Evolutionary conservation across 257 asterid species (phyloP).

Genomic region (Echium plantagineum): DNA sequence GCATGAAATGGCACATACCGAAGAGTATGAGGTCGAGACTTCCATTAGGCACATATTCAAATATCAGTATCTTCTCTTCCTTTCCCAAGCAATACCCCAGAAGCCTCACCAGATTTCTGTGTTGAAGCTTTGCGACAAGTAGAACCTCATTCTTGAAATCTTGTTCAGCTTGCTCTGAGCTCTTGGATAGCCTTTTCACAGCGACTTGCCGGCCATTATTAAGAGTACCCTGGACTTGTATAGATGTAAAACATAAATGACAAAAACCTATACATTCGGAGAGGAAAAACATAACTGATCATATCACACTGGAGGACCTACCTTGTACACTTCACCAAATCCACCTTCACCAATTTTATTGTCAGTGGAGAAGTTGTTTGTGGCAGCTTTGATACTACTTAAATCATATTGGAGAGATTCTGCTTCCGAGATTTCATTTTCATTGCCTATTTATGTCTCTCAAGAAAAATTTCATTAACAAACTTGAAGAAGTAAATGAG

Average conservation of each 20-base stretch:
- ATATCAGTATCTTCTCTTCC: background rate
- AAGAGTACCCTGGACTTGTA: constrained; percentile 3
- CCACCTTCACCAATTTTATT: constrained; percentile 9
- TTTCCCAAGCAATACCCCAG: constrained; percentile 3
- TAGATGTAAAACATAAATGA: background rate
- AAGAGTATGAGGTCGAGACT: constrained; percentile 1
- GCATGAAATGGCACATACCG: background rate
- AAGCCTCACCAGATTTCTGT: constrained; percentile 7
- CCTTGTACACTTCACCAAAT: constrained; percentile 15
- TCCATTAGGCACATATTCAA: constrained; percentile 1
- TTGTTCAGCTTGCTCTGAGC: constrained; percentile 6
- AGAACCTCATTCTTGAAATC: constrained; percentile 3
- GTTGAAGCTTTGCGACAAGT: constrained; percentile 7
- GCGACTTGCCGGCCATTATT: constrained; percentile 5
- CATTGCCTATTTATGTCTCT: background rate
- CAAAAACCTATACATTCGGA: too few species aligned
- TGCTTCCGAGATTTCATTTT: background rate
- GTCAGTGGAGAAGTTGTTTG: constrained; percentile 5
- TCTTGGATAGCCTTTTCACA: constrained; percentile 6
- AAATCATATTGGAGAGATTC: constrained; percentile 6
- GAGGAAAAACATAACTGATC: background rate
- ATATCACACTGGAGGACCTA: background rate
- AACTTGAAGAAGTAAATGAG: too few species aligned
- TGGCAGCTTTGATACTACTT: background rate
- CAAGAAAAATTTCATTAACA: background rate